Percentiles rank a stretch among this genome's conserved stretches.
phyloP scores from a whole-genome alignment of 768 basidiomycete genomes.

The Leccinum boreale region DNA sequence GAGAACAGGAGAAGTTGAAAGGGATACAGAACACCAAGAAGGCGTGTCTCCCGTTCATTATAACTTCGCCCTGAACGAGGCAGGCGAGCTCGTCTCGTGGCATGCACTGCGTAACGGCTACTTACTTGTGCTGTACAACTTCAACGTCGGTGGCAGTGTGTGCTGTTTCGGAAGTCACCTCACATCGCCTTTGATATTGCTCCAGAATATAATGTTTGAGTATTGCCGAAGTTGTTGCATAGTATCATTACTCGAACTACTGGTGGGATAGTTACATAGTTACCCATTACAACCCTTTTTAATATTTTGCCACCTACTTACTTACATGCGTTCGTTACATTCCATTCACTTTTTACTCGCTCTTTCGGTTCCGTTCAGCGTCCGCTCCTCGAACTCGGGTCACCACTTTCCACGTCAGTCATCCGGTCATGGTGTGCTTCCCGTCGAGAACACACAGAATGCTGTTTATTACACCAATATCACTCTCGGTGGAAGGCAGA shows the following conservation, averaged over 20 bases:
- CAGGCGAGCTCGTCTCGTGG: not conserved
- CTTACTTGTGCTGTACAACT: too few species aligned
- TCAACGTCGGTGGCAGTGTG: too few species aligned
- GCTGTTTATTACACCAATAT: slow-evolving; percentile 71
- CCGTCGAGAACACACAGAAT: slow-evolving; percentile 65
- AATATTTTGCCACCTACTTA: not conserved
- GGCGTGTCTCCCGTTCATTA: not conserved
- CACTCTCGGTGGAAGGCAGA: slow-evolving; percentile 54
- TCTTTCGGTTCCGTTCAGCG: slow-evolving; percentile 31
- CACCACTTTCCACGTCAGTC: slow-evolving; percentile 25
- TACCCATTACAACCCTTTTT: not conserved
- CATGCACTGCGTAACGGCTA: too few species aligned
- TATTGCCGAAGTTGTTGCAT: too few species aligned
- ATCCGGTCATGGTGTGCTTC: slow-evolving; percentile 27
- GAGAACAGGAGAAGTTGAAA: not conserved
- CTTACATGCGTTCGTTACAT: slow-evolving; percentile 24
- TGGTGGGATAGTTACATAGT: too few species aligned
- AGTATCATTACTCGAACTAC: too few species aligned
- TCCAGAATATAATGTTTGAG: too few species aligned
- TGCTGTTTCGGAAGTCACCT: too few species aligned
- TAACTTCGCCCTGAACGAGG: not conserved
- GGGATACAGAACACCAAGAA: not conserved
- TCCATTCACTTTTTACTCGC: slow-evolving; percentile 30
- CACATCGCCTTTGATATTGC: too few species aligned
- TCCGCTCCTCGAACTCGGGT: slow-evolving; percentile 11